Evolutionary conservation across 805 yeast genomes (phyloP), one percentile per base, ranked within the genome.

Genomic region (Yarrowia osloensis): DNA sequence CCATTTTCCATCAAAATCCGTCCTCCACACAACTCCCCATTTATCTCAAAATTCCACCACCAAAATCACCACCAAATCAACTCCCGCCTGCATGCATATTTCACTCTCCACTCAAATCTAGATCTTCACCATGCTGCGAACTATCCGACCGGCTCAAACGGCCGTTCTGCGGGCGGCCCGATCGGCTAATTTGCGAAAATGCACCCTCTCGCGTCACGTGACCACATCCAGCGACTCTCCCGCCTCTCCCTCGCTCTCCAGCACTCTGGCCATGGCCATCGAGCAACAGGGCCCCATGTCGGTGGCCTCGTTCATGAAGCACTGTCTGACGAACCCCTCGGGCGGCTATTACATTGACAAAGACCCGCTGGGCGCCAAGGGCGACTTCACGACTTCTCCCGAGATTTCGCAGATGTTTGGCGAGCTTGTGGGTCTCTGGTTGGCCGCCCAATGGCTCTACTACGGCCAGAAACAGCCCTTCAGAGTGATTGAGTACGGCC

Each of bases 341-440:
- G 83, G 81, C 70, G 97, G 97, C 0, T 91, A 91, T 75, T 90
- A 91, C 74, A 88, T 91, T 24, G 87, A 90, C 4, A 78, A 87
- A 69, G 88, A 90, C 71, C 96, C 96, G 1, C 78, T 91, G 39
- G 90, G 88, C 35, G 67, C 75, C 1, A 74, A 77, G 7, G 96
- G 96, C 5, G 97, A 91, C 75, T 91, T 91, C 75, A 82, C 88
- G 63, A 91, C 97, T 0, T 88, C 94, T 0, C 97, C 97, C 0
- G 97, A 91, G 76, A 89, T 91, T 62, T 88, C 94, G 7, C 90
- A 90, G 44, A 88, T 90, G 78, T 91, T 90, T 79, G 97, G 97
- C 22, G 96, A 91, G 74, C 84, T 89, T 79, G 81, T 89, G 68
- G 96, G 95, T 0, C 77, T 91, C 5, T 91, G 96, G 91, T 19